Evolutionary conservation across 441 rosid genomes (phyloP), one percentile per base, ranked within the genome.

Genomic region (Erodium chrysanthum): DNA sequence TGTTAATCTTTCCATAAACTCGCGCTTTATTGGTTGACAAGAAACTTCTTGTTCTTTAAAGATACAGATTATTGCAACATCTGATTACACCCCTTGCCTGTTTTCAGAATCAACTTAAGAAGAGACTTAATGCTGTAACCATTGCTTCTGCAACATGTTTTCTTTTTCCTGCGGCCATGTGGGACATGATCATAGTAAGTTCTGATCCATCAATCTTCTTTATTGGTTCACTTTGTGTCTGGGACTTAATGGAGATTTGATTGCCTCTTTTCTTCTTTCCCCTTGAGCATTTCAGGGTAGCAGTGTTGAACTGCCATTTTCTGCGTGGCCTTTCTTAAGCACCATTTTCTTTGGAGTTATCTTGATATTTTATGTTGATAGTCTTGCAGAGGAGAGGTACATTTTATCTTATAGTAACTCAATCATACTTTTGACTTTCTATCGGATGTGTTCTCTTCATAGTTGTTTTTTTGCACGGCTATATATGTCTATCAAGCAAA

Each of bases 161-260:
- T 67, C 74, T 93, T 68, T 91, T 93, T 84, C 98, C 98, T 22
- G 86, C 85, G 65, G 98, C 97, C 68, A 93, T 93, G 96, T 93
- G 98, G 97, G 93, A 91, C 83, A 82, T 86, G 74, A 82, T 93
- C 73, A 78, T 79, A 11, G 98, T 91, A 86, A 88, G 97, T 80
- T 33, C 29, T 63, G 27, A 67, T 58, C 20, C 20, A n/a, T 46
- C 58, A 64, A 58, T 10, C 62, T 58, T 58, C 14, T 21, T 21
- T 58, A 4, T 50, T 68, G 44, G 23, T 67, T 70, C 52, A 68
- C 54, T 33, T 35, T 7, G 11, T 44, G 40, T 15, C 52, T 68
- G 58, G 67, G 74, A 54, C 29, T 62, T 62, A 67, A 65, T 73
- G 66, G 40, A 61, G 68, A 71, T 50, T 56, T 15, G 54, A 20